These are phyloP conservation scores for Aspergillus floridensis DNA, from an alignment of 2,329 filamentous ascomycete species.

Conservation along the genomic window DNA sequence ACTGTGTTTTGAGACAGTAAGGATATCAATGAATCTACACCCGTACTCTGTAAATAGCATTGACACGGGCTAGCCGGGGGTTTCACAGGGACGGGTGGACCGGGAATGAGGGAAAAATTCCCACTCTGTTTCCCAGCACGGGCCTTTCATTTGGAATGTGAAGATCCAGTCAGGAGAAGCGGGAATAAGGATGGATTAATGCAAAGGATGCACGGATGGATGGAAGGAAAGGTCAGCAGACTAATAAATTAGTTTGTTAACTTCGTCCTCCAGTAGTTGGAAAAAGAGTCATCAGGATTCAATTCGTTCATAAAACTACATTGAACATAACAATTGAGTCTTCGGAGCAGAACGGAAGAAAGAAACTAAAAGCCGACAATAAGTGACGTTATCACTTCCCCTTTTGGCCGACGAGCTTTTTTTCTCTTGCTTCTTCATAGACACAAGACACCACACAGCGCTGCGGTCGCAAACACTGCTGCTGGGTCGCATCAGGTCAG, in stretches of 20 bases:
- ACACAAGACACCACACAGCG: not conserved
- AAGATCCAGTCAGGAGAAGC: not conserved
- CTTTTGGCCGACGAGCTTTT: not conserved
- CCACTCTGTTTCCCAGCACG: slow-evolving; percentile 5
- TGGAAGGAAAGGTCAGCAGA: not conserved
- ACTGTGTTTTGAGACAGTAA: not conserved
- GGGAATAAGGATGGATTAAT: not conserved
- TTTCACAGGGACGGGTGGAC: slow-evolving; percentile 4
- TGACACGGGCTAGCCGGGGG: not conserved
- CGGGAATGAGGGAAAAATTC: not conserved
- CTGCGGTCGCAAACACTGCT: not conserved
- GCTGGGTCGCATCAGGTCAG: not conserved
- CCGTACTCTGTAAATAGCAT: slow-evolving; percentile 7
- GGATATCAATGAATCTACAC: not conserved
- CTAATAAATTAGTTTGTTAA: no score
- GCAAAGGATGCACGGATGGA: not conserved
- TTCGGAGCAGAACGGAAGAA: slow-evolving; percentile 11
- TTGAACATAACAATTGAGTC: no score
- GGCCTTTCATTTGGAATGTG: slow-evolving; percentile 6
- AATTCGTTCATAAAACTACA: no score
- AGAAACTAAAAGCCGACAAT: not conserved
- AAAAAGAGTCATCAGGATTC: not conserved
- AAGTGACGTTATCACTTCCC: slow-evolving; percentile 15
- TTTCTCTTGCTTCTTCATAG: not conserved
- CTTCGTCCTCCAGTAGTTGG: not conserved